Evolutionary conservation across 257 asterid genomes (phyloP), one percentile per base, ranked within the genome.

Genomic region (Gentiana macrophylla): DNA sequence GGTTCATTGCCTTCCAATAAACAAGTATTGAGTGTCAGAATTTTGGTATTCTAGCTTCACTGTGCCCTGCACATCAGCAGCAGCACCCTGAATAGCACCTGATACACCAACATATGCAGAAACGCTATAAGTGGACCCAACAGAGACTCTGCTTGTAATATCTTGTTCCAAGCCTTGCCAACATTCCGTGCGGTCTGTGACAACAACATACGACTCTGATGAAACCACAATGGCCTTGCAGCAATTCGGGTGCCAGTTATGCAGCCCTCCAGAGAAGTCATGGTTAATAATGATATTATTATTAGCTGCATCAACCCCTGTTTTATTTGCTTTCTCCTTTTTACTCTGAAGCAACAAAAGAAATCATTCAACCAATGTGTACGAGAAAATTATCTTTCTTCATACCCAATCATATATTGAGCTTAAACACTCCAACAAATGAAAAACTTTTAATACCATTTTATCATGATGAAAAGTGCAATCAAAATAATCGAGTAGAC

Each of bases 81-180:
- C 64, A 66, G 24, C 64, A 35, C 77, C 82, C 49, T 68, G 76
- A 61, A 38, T 41, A 50, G 74, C 65, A 56, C 83, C 94, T 0
- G 86, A 73, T 50, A 81, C 66, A 33, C 83, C 80, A 55, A 85
- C 86, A 73, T 66, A 66, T 70, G 94, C 91, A 62, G 80, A 72
- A 9, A 84, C 88, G 5, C 12, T 67, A 55, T 79, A 85, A 60
- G 78, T 72, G 63, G 75, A 44, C 45, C 91, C 91, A 2, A 61
- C 55, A 24, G 73, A 72, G 55, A 85, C 78, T 62, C 72, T 51
- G 56, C 57, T 52, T 1, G 91, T 88, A 41, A 88, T 83, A 64
- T 88, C 85, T 80, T 88, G 94, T 65, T 80, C 94, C 53, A 88
- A 77, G 49, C 97, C 97, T 57, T 88, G 97, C 95, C 95, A 88